Evolutionary conservation across 164 flowering plant genomes (phyloP), one percentile per base, ranked within the genome.

Genomic region (Macadamia integrifolia): DNA sequence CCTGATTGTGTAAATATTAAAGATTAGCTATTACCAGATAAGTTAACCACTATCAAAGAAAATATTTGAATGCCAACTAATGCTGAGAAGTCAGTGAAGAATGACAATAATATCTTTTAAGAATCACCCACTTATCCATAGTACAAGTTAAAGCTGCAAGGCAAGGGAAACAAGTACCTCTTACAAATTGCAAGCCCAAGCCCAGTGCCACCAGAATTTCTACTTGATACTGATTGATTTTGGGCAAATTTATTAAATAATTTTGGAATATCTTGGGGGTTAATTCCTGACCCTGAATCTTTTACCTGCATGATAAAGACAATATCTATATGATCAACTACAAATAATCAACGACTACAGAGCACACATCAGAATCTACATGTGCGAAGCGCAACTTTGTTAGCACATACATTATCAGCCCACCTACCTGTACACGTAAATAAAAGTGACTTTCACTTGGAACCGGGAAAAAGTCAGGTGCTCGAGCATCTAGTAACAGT

Each of bases 161-260:
- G 6, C 9, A 11, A 8, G 13, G 12, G 7, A 46, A 8, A 9
- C 1, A 46, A 46, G 50, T 82, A 92, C 96, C 98, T 86, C 77
- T 87, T 92, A 75, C 89, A 88, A 73, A 92, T 92, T 55, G 98
- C 98, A 73, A 92, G 93, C 56, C 98, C 98, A 65, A 92, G 88
- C 32, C 98, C 98, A 70, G 80, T 80, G 53, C 91, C 94, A 71
- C 84, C 72, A 61, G 87, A 74, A 76, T 81, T 86, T 71, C 74
- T 80, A 67, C 79, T 73, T 66, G 82, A 81, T 15, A 71, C 56
- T 48, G 85, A 35, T 55, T 80, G 87, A 62, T 66, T 73, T 66
- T 86, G 87, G 3, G 85, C 84, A 79, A 92, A 92, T 80, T 90
- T 92, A 48, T 83, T 88, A 78, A 92, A 92, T 32, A 92, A 58